These are phyloP conservation scores for Phyllosticta citrichinensis DNA, from an alignment of 2,329 filamentous ascomycete genomes.

Conservation along the genomic window DNA sequence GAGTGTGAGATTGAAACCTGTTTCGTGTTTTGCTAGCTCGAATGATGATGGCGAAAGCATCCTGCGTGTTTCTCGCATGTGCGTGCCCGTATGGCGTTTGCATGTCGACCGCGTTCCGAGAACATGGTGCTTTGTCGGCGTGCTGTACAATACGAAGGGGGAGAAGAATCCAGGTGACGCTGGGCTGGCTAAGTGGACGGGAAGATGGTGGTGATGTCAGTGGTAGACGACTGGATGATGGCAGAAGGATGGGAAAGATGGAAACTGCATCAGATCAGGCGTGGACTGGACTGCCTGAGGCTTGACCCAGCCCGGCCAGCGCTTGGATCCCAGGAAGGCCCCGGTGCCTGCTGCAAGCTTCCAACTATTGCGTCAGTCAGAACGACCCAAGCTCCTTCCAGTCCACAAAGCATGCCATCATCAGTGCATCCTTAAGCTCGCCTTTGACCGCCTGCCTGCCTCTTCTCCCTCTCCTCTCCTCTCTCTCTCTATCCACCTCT, in stretches of 20 bases:
- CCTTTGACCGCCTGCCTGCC: background rate
- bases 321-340: background rate
- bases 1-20: background rate
- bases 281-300: too few relatives aligned
- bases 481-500: slow-evolving; percentile 10
- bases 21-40: background rate
- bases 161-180: too few relatives aligned
- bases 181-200: too few relatives aligned
- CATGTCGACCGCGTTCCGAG: background rate
- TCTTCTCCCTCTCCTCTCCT: slow-evolving; percentile 9
- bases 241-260: background rate
- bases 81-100: background rate
- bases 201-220: slow-evolving; percentile 4
- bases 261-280: background rate
- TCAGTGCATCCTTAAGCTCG: background rate
- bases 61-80: background rate
- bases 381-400: background rate
- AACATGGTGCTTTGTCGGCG: too few relatives aligned
- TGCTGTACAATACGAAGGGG: background rate
- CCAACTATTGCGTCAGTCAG: slow-evolving; percentile 8
- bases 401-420: slow-evolving; percentile 1
- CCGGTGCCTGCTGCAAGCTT: background rate
- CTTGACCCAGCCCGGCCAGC: slow-evolving; percentile 1
- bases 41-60: background rate
- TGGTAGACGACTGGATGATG: background rate